Evolutionary conservation across 1,284 basidiomycete species (phyloP), one percentile per base, ranked within the genome.

Genomic region (Rhodotorula sp.): DNA sequence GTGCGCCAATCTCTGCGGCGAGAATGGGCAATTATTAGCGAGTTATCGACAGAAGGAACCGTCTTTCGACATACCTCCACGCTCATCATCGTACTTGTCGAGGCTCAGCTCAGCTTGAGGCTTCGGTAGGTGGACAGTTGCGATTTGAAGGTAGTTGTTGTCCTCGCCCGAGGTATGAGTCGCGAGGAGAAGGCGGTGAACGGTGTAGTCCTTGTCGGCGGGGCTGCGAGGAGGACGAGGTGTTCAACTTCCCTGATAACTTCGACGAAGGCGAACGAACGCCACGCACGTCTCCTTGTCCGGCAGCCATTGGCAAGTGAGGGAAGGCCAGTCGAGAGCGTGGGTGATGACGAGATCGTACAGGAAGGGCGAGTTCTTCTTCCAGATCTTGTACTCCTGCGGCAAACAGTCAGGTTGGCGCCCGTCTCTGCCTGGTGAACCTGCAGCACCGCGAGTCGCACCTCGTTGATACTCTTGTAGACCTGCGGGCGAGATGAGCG

Each of bases 291-390:
- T 86, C 82, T 97, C 93, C 81, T 89, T 90, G 84, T 99, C 95
- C 1, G 96, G 96, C 80, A 99, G 92, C 96, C 96, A 99, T 82
- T 99, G 96, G 80, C 92, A 94, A 4, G 96, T 99, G 77, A 99
- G 81, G 77, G 90, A 93, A 24, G 96, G 96, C 96, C 96, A 99
- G 80, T 97, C 94, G 64, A 99, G 85, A 34, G 96, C 95, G 79
- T 98, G 94, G 0, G 95, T 98, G 77, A 99, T 90, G 74, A 99
- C 92, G 29, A 95, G 86, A 82, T 99, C 95, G 82, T 99, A 99
- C 34, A 98, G 86, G 82, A 96, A 97, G 13, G 79, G 81, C 61
- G 80, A 81, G 65, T 73, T 70, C 68, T 68, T 96, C 86, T 96
- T 97, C 91, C 91, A 78, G 58, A 77, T 78, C 79, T 84, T 84